Conservation (phyloP, 441 rosid genomes). For the Bruguiera hainesii region DNA sequence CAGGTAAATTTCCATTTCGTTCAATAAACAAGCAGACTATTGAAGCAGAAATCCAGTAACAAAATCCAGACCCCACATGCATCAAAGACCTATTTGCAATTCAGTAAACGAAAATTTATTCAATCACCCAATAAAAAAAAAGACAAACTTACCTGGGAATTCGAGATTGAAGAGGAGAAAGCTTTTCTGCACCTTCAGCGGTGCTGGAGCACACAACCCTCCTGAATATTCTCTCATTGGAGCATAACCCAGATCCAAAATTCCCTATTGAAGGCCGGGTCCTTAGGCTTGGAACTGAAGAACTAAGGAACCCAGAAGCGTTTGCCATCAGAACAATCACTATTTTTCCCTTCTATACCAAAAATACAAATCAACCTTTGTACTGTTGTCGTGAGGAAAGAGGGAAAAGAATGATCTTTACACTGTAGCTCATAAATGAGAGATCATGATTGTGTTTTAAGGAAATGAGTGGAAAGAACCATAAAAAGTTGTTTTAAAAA, state of each 20-base stretch:
- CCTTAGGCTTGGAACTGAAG: slow-evolving; percentile 54
- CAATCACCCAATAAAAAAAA: slow-evolving; percentile 5
- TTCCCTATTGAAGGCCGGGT: slow-evolving; percentile 39
- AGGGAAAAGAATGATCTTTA: slow-evolving; percentile 28
- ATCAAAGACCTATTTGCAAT: slow-evolving; percentile 11
- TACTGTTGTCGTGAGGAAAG: background rate
- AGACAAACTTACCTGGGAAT: slow-evolving; percentile 46
- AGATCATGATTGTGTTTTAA: background rate
- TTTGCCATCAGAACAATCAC: slow-evolving; percentile 55
- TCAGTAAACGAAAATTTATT: background rate
- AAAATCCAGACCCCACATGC: slow-evolving; percentile 9
- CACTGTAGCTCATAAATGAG: slow-evolving; percentile 11
- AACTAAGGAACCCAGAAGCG: slow-evolving; percentile 63
- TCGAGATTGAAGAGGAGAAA: slow-evolving; percentile 55
- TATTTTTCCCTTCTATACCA: slow-evolving; percentile 2
- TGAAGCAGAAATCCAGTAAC: background rate
- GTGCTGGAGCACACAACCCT: slow-evolving; percentile 57
- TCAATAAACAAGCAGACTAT: slow-evolving; percentile 11
- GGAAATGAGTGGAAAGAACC: background rate
- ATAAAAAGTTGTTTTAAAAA: background rate
- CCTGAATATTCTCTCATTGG: slow-evolving; percentile 32
- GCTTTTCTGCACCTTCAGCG: slow-evolving; percentile 42
- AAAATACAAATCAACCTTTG: slow-evolving; percentile 7
- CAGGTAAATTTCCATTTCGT: slow-evolving; percentile 5
- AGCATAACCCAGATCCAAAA: slow-evolving; percentile 65